A percentile compares a stretch with the other conserved stretches of the same genome.
Conservation (phyloP, 495 filamentous ascomycete species). For the Hypomontagnella monticulosa region DNA sequence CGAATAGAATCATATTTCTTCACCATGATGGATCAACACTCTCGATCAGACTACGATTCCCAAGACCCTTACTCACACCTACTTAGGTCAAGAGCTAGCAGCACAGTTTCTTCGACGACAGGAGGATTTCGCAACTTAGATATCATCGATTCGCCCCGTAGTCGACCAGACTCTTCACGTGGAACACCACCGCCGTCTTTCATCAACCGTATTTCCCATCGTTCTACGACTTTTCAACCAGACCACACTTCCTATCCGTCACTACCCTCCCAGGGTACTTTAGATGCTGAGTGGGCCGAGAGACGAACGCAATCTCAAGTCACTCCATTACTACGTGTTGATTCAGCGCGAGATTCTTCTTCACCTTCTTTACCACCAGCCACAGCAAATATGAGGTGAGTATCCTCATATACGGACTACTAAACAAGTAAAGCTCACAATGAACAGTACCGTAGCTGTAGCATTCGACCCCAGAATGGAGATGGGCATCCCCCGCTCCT, state of each 20-base stretch:
- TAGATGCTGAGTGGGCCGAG: constrained; percentile 49
- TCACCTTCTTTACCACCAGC: constrained; percentile 43
- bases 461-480: constrained; percentile 56
- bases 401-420: not conserved
- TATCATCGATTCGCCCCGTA: constrained; percentile 45
- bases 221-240: constrained; percentile 33
- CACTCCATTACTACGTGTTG: constrained; percentile 50
- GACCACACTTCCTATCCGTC: constrained; percentile 44
- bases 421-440: constrained; percentile 15
- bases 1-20: constrained; percentile 19
- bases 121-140: constrained; percentile 49
- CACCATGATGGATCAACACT: constrained; percentile 46
- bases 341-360: constrained; percentile 47
- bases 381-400: constrained; percentile 55
- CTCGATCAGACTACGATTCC: constrained; percentile 43
- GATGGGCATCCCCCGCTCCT: constrained; percentile 55
- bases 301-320: constrained; percentile 36
- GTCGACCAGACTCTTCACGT: constrained; percentile 42
- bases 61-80: constrained; percentile 58
- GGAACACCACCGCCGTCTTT: constrained; percentile 43
- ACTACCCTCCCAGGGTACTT: constrained; percentile 35
- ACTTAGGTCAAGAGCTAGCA: constrained; percentile 53
- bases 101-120: constrained; percentile 51
- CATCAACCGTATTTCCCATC: constrained; percentile 38
- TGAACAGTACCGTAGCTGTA: constrained; percentile 55